Conservation (phyloP, 441 rosid species). For the Corymbia citriodora region DNA sequence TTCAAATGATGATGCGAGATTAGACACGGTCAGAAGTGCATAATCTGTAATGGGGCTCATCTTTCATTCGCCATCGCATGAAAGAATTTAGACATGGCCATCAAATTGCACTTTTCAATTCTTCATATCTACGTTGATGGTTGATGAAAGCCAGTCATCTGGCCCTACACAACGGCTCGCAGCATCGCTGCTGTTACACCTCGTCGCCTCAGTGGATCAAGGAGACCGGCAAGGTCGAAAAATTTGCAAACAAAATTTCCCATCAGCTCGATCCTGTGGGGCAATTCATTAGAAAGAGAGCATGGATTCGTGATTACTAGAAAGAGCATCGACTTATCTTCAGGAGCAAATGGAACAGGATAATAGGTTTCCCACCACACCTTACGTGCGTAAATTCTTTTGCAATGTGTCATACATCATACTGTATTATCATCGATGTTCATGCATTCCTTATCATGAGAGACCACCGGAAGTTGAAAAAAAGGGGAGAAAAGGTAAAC, state of each 20-base stretch:
- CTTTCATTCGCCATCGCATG: not conserved
- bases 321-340: not conserved
- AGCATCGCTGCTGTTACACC: not conserved
- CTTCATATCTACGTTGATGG: not conserved
- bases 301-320: not conserved
- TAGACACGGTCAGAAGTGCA: not conserved
- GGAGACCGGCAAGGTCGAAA: not conserved
- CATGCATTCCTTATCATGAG: not conserved
- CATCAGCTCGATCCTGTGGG: not conserved
- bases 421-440: not conserved
- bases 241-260: not conserved
- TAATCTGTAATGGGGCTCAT: not conserved
- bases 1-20: not conserved
- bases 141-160: not conserved
- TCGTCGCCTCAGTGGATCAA: not conserved
- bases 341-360: not conserved
- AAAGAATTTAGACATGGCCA: not conserved
- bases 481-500: not conserved
- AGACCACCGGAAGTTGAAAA: not conserved
- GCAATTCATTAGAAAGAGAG: not conserved
- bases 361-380: not conserved
- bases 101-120: not conserved
- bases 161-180: not conserved
- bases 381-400: not conserved
- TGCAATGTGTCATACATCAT: not conserved